These are phyloP conservation scores for Macroventuria anomochaeta DNA, from an alignment of 2,329 filamentous ascomycete genomes.

Conservation along the genomic window DNA sequence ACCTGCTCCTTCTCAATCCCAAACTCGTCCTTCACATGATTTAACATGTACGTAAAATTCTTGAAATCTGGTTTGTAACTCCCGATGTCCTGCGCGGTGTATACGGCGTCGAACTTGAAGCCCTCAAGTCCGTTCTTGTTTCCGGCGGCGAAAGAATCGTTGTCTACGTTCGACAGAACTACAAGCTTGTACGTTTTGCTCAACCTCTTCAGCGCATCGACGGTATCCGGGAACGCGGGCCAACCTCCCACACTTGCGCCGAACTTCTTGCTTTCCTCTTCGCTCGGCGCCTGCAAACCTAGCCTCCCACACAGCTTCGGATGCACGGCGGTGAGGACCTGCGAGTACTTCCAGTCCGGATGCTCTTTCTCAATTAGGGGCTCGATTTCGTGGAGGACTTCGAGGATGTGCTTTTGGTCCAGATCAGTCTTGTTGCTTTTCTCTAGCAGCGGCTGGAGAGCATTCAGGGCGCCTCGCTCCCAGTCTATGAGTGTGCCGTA, in stretches of 20 bases:
- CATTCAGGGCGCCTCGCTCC: slow-evolving; percentile 68
- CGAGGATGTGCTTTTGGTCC: slow-evolving; percentile 39
- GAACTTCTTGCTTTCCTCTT: slow-evolving; percentile 57
- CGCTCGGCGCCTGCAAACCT: slow-evolving; percentile 46
- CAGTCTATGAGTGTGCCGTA: slow-evolving; percentile 83
- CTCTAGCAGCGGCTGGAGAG: slow-evolving; percentile 60
- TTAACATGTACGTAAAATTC: slow-evolving; percentile 72
- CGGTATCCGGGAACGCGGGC: slow-evolving; percentile 65
- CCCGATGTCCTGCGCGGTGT: slow-evolving; percentile 75
- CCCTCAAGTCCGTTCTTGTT: slow-evolving; percentile 59
- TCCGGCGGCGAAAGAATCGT: slow-evolving; percentile 58
- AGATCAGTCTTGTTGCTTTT: slow-evolving; percentile 31
- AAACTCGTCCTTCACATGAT: slow-evolving; percentile 60
- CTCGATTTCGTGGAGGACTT: slow-evolving; percentile 57
- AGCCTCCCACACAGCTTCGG: slow-evolving; percentile 56
- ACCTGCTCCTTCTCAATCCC: slow-evolving; percentile 64
- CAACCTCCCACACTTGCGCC: slow-evolving; percentile 61
- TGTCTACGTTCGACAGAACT: slow-evolving; percentile 67
- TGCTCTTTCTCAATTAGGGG: slow-evolving; percentile 58
- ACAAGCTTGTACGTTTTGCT: slow-evolving; percentile 63
- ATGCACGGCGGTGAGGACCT: slow-evolving; percentile 62
- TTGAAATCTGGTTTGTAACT: slow-evolving; percentile 70
- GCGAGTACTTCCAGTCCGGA: slow-evolving; percentile 65
- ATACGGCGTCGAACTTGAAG: slow-evolving; percentile 66
- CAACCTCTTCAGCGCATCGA: slow-evolving; percentile 60